These are phyloP conservation scores for Tieghemiomyces parasiticus DNA, from an alignment of 192 early-diverging fungal genomes.

Conservation along the genomic window DNA sequence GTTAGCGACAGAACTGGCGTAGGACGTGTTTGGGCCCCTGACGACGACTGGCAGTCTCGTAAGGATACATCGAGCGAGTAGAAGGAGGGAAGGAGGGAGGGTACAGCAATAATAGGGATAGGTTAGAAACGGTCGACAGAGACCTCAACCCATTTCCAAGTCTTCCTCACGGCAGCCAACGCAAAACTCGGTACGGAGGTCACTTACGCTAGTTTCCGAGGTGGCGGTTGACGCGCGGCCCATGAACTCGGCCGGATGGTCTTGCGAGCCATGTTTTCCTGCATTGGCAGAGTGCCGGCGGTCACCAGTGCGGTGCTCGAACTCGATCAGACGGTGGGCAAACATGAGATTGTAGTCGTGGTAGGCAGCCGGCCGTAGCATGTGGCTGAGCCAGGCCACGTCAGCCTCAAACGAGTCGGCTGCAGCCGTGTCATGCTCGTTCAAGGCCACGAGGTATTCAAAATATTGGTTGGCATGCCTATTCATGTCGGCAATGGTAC, in stretches of 20 bases:
- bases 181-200: no score
- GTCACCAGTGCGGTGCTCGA: neutral
- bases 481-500: no score
- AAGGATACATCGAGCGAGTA: neutral
- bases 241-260: neutral
- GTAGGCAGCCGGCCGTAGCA: neutral
- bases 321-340: neutral
- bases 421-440: neutral
- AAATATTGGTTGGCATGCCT: neutral
- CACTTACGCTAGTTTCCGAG: constrained; percentile 1
- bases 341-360: neutral
- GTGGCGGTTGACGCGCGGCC: neutral
- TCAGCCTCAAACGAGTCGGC: neutral
- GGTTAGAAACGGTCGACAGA: neutral
- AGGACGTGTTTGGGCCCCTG: neutral
- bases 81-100: neutral
- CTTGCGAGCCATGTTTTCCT: neutral
- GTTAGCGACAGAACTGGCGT: neutral
- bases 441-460: neutral
- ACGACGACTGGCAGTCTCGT: neutral
- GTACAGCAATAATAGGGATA: neutral
- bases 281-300: neutral
- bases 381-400: constrained; percentile 1
- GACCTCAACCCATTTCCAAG: neutral
- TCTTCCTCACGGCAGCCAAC: no score